These are phyloP conservation scores for Ustilago tritici DNA, from an alignment of 1,284 basidiomycete genomes.

Conservation along the genomic window DNA sequence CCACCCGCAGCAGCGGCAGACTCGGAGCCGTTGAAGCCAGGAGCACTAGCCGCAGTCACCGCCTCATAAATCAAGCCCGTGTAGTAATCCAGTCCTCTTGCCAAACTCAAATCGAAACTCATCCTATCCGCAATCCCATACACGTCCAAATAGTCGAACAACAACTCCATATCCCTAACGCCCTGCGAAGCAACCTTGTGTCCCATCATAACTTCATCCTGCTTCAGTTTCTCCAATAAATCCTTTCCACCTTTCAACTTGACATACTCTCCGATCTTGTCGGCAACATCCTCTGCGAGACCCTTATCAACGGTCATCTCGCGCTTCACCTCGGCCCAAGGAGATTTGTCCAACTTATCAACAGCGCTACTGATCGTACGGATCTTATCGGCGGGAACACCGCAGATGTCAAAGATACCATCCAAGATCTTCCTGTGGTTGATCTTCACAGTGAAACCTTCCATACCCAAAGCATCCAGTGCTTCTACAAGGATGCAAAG, in stretches of 20 bases:
- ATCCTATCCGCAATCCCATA: slow-evolving; percentile 82
- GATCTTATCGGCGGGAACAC: slow-evolving; percentile 90
- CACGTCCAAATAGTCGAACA: slow-evolving; percentile 86
- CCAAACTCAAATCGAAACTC: slow-evolving; percentile 95
- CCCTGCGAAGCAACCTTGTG: slow-evolving; percentile 83
- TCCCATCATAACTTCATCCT: slow-evolving; percentile 77
- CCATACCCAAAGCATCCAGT: slow-evolving; percentile 82
- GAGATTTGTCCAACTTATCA: slow-evolving; percentile 94
- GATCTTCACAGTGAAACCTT: slow-evolving; percentile 91
- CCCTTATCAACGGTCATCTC: slow-evolving; percentile 98
- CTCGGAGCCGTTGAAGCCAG: slow-evolving; percentile 74
- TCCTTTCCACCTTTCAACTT: slow-evolving; percentile 83
- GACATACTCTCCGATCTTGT: slow-evolving; percentile 96
- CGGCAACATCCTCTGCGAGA: slow-evolving; percentile 83
- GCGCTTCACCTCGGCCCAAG: slow-evolving; percentile 91
- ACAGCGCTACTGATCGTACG: slow-evolving; percentile 96
- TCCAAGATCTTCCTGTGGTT: slow-evolving; percentile 96
- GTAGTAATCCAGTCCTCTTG: slow-evolving; percentile 97
- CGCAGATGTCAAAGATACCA: slow-evolving; percentile 96
- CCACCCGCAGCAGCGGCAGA: slow-evolving; percentile 25
- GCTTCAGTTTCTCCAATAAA: slow-evolving; percentile 80
- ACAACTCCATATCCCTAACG: slow-evolving; percentile 86
- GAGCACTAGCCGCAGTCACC: slow-evolving; percentile 89
- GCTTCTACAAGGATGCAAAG: slow-evolving; percentile 86
- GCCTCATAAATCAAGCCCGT: slow-evolving; percentile 99